Evolutionary conservation across 371 early-diverging fungal species (phyloP), one percentile per base, ranked within the genome.

Genomic region (Mucor lusitanicus): DNA sequence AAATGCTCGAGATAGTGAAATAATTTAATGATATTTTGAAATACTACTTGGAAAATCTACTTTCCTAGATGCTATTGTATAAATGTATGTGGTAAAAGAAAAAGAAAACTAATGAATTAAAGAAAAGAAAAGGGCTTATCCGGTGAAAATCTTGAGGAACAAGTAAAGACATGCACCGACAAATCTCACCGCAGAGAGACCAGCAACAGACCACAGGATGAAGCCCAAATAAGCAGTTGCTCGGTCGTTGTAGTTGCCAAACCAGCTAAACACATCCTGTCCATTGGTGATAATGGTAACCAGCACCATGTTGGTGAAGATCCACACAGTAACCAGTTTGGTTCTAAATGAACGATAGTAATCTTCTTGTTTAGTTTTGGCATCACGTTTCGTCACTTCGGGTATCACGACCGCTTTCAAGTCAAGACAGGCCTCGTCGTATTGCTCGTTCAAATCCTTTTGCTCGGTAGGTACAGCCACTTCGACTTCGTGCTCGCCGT

Each of bases 141-240:
- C 78, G 58, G 75, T 78, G 61, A 83, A 83, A 30, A 83, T 75
- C 40, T 75, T 73, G 69, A 89, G 81, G 44, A 93, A 71, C 61
- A 96, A 79, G 74, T 93, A 97, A 53, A 88, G 68, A 64, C 84
- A 73, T 59, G 89, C 85, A 48, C 96, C 97, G 44, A 93, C 42
- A 76, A 95, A 95, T 42, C 96, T 90, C 70, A 96, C 81, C 3
- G 86, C 78, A 5, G 95, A 87, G 63, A 97, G 81, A 35, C 85
- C 93, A 30, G 93, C 88, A 33, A 95, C 95, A 19, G 92, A 91
- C 93, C 94, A 97, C 58, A 97, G 90, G 58, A 96, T 90, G 67
- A 97, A 92, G 62, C 88, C 87, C 62, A 96, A 84, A 63, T 94
- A 96, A 23, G 83, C 78, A 58, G 92, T 91, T 61, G 81, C 77